A percentile compares a stretch with the other conserved stretches of the same genome.
These are phyloP conservation scores for Cerioporus squamosus DNA, from an alignment of 1,284 basidiomycete species.

Conservation along the genomic window DNA sequence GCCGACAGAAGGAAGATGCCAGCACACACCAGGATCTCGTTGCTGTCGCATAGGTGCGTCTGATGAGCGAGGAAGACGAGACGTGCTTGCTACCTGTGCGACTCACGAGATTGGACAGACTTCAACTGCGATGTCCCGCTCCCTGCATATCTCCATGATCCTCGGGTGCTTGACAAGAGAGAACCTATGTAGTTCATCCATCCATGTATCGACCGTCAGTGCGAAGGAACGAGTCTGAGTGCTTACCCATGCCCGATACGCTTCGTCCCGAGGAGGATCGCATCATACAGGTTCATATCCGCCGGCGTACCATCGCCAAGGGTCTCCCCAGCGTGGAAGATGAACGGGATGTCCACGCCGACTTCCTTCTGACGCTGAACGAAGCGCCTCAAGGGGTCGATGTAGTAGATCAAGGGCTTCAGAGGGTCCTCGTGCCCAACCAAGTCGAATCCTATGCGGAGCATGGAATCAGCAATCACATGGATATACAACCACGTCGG, in stretches of 20 bases:
- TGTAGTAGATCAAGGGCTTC: conserved; percentile 67
- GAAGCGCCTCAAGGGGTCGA: conserved; percentile 68
- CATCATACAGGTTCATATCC: conserved; percentile 80
- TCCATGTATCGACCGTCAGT: too few relatives aligned
- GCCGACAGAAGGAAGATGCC: not conserved
- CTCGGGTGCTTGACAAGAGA: conserved; percentile 78
- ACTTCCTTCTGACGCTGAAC: conserved; percentile 57
- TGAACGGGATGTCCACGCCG: conserved; percentile 72
- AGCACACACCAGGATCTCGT: conserved; percentile 63
- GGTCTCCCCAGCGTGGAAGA: conserved; percentile 83
- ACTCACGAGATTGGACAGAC: conserved; percentile 67
- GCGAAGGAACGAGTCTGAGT: not conserved
- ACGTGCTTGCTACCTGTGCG: not conserved
- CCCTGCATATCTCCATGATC: conserved; percentile 67
- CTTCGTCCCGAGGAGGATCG: conserved; percentile 75
- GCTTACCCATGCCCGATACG: conserved; percentile 80
- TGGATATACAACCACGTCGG: not conserved
- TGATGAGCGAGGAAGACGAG: conserved; percentile 1
- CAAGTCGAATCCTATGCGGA: conserved; percentile 77
- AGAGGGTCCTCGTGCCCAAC: conserved; percentile 76
- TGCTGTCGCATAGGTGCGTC: conserved; percentile 41
- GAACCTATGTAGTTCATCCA: conserved; percentile 46
- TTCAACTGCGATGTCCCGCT: conserved; percentile 68
- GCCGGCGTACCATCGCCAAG: conserved; percentile 71
- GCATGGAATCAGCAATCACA: not conserved